These are phyloP conservation scores for Starmerella vaccinii DNA, from an alignment of 805 yeast species.

Conservation along the genomic window DNA sequence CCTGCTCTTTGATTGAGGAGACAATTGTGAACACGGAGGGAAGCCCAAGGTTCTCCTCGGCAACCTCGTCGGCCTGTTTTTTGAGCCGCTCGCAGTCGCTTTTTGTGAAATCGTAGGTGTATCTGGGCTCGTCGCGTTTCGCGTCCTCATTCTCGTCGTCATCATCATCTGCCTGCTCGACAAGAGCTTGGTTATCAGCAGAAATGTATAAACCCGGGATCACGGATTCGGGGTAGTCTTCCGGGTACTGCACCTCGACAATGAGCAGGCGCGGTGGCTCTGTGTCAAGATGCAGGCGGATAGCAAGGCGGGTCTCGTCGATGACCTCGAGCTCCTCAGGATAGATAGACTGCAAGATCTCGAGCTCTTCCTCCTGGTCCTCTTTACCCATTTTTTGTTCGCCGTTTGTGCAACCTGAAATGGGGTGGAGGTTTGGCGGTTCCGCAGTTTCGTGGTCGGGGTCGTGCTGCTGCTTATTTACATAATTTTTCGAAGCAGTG, in stretches of 20 bases:
- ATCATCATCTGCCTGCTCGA: conserved; percentile 38
- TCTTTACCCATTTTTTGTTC: conserved; percentile 38
- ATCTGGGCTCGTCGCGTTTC: conserved; percentile 33
- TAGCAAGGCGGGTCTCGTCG: conserved; percentile 43
- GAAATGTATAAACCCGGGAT: conserved; percentile 29
- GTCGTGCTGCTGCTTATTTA: neutral
- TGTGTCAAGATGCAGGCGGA: conserved; percentile 59
- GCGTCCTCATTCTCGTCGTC: conserved; percentile 32
- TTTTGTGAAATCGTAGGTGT: conserved; percentile 39
- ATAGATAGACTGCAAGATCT: conserved; percentile 79
- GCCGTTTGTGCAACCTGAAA: neutral
- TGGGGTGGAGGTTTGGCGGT: neutral
- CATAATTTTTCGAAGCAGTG: conserved; percentile 2
- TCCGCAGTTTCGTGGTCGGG: neutral
- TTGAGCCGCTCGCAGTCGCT: conserved; percentile 28
- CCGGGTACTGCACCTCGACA: conserved; percentile 63
- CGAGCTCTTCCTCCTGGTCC: conserved; percentile 84
- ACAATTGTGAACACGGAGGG: conserved; percentile 80
- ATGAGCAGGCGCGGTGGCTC: conserved; percentile 47
- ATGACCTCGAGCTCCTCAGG: conserved; percentile 70
- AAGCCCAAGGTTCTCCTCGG: conserved; percentile 74
- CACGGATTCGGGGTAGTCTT: conserved; percentile 67
- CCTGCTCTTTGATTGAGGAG: conserved; percentile 68
- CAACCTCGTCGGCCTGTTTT: conserved; percentile 31
- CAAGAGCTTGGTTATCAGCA: conserved; percentile 35